Conservation (phyloP, 805 yeast species). For the Candida jianshihensis region DNA sequence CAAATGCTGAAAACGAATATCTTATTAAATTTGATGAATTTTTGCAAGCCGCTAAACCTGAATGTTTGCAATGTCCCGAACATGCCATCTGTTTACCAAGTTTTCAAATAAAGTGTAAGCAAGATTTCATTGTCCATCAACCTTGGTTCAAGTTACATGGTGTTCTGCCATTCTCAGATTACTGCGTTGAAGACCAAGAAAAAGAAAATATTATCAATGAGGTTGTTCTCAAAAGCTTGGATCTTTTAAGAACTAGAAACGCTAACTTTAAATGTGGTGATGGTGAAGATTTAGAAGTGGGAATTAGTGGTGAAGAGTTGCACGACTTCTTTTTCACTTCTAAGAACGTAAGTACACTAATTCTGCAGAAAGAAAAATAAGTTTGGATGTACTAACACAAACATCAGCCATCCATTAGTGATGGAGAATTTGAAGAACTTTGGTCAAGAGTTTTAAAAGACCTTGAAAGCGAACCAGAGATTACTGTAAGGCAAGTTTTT, state of each 20-base stretch:
- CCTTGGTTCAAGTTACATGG: conserved; percentile 54
- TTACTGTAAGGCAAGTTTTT: conserved; percentile 72
- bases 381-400: conserved; percentile 1
- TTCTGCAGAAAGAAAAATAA: background rate
- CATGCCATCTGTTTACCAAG: conserved; percentile 68
- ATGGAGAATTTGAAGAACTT: conserved; percentile 65
- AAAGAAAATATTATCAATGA: conserved; percentile 61
- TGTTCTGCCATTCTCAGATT: conserved; percentile 51
- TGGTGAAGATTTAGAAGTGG: conserved; percentile 40
- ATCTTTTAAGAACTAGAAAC: conserved; percentile 57
- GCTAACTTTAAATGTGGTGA: conserved; percentile 60
- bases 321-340: conserved; percentile 41
- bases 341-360: conserved; percentile 23
- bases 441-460: conserved; percentile 63
- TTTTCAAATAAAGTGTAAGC: conserved; percentile 59
- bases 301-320: conserved; percentile 42
- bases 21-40: conserved; percentile 34
- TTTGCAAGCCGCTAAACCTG: conserved; percentile 46
- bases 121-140: conserved; percentile 47
- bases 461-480: conserved; percentile 59
- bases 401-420: conserved; percentile 19
- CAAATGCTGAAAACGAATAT: conserved; percentile 22
- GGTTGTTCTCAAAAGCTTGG: conserved; percentile 60
- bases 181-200: conserved; percentile 69
- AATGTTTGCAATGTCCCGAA: conserved; percentile 72